Evolutionary conservation across 164 flowering plant species (phyloP), one percentile per base, ranked within the genome.

Genomic region (Hamamelis virginiana): DNA sequence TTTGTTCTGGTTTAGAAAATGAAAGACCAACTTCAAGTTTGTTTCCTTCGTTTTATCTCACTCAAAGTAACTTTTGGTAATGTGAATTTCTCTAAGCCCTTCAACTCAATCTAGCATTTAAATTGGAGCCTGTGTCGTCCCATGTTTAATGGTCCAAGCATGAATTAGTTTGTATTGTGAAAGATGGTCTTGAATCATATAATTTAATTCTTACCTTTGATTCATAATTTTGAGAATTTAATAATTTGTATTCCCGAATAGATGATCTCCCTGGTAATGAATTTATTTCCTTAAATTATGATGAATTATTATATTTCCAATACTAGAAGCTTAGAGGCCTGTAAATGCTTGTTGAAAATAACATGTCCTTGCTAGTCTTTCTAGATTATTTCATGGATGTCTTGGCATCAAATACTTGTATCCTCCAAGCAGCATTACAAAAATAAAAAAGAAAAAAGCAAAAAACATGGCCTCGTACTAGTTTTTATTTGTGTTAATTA

Each of bases 1-100:
- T 67, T 55, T 50, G 56, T 72, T 53, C 75, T 53, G 47, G 33
- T 46, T 46, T 10, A 15, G 50, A 46, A 15, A 46, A 46, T 46
- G 4, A 46, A 46, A 15, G 16, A 46, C 50, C 50, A 46, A 46
- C 16, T 9, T 46, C 50, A 46, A 46, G 50, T 46, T 15, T 46
- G 8, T 44, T 15, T 46, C 4, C 16, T 46, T 9, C 4, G 15
- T 15, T 46, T 46, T 46, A 10, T 10, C 13, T 46, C 13, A 0
- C 13, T 46, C 4, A 4, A 46, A 46, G 13, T 3, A 46, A 12
- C 50, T 46, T 46, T 46, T 3, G 16, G 2, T 33, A 33, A 33
- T 33, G 41, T 33, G 41, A 33, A 33, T 33, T 33, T 2, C 41
- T 33, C 6, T 33, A 12, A 6, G 13, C 10, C 23, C 16, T 57